Evolutionary conservation across 805 yeast species (phyloP), one percentile per base, ranked within the genome.

Genomic region (Torulaspora microellipsoides): DNA sequence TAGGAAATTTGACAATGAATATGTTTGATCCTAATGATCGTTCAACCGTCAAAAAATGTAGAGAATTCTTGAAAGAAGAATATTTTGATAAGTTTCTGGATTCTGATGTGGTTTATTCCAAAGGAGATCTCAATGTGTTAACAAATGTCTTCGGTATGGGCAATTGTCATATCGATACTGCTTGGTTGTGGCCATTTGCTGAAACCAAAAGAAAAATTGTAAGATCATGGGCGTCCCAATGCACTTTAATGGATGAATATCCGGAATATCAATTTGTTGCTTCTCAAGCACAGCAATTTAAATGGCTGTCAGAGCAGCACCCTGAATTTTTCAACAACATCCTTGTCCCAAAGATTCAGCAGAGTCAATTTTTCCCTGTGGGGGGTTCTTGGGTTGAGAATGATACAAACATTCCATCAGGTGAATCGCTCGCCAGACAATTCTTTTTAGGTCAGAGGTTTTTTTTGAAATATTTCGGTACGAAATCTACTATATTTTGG

Each of bases 141-240:
- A 46, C 77, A 45, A 81, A 83, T 44, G 96, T 90, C 9, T 83
- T 71, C 64, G 95, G 86, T 8, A 75, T 93, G 52, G 99, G 99
- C 34, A 86, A 93, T 62, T 93, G 98, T 63, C 98, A 90, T 64
- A 90, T 90, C 54, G 99, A 91, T 59, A 91, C 98, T 13, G 98
- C 98, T 12, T 91, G 99, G 99, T 72, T 89, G 46, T 91, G 99
- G 99, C 98, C 97, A n/a, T 91, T 84, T 71, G 97, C 95, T 2
- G 97, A 93, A 62, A 88, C 98, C 1, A 83, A 85, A 55, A 77
- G 98, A 40, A 91, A 91, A 60, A 79, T 91, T 43, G 96, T 90
- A 2, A 76, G 99, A 52, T 87, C 96, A 5, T 91, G 98, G 98
- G 82, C 96, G 0, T 80, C 96, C 8, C 99, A 91, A 68, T 70